Evolutionary conservation across 306 rosid species (phyloP).

Genomic region (Glycyrrhiza uralensis): DNA sequence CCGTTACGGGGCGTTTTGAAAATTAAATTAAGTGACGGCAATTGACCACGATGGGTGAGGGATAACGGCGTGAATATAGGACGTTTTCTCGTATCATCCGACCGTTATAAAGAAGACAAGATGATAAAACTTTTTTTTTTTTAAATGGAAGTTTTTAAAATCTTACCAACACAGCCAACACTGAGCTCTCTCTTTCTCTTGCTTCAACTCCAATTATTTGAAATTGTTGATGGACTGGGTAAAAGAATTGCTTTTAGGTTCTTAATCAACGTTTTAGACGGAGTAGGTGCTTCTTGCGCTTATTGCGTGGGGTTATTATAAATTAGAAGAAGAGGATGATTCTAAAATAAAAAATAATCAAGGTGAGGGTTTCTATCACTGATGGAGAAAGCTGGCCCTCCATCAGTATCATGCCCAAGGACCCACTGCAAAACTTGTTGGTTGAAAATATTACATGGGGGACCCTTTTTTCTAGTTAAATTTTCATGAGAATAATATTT

Average conservation of each 20-base stretch:
- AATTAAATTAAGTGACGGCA: conserved; percentile 29
- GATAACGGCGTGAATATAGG: conserved; percentile 49
- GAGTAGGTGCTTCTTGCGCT: neutral
- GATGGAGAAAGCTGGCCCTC: conserved; percentile 5
- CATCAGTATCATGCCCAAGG: conserved; percentile 1
- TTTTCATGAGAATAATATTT: too few relatives aligned
- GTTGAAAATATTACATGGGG: neutral
- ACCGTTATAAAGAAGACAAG: conserved; percentile 68
- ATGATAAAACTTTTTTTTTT: neutral
- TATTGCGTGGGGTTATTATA: conserved; percentile 16
- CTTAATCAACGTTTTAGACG: neutral
- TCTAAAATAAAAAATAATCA: neutral
- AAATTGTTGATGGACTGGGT: neutral
- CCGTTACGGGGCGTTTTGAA: conserved; percentile 48
- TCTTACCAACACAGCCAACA: neutral
- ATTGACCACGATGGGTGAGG: neutral
- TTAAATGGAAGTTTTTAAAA: conserved; percentile 34
- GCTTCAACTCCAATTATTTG: neutral
- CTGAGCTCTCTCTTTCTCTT: neutral
- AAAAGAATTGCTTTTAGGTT: neutral
- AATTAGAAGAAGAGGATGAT: neutral
- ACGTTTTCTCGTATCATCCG: conserved; percentile 45
- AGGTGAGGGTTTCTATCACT: conserved; percentile 7
- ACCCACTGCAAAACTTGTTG: conserved; percentile 27
- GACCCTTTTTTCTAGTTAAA: too few relatives aligned